A percentile compares a stretch with the other conserved stretches of the same genome.
These are phyloP conservation scores for Crepidotus variabilis DNA, from an alignment of 768 basidiomycete genomes.

Conservation along the genomic window DNA sequence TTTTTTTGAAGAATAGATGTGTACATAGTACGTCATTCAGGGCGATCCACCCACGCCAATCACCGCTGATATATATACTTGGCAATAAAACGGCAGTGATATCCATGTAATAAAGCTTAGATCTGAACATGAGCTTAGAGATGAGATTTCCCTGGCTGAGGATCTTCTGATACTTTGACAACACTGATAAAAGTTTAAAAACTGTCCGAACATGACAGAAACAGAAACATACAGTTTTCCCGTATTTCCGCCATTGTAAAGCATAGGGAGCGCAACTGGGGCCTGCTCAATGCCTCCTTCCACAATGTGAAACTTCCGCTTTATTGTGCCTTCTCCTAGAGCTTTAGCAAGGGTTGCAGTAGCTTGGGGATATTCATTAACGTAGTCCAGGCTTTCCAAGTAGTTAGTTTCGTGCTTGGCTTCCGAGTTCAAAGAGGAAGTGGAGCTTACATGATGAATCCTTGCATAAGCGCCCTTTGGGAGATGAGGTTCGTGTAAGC, in stretches of 20 bases:
- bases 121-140: no score
- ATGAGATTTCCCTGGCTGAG: constrained; percentile 21
- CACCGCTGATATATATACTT: no score
- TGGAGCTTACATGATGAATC: constrained; percentile 72
- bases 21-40: no score
- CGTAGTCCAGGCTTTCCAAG: constrained; percentile 72
- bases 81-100: no score
- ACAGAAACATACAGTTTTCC: constrained; percentile 60
- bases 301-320: constrained; percentile 77
- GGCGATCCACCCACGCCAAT: no score
- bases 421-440: neutral
- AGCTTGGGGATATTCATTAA: constrained; percentile 52
- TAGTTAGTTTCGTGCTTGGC: neutral
- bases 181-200: constrained; percentile 34
- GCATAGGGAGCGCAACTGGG: constrained; percentile 61
- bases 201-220: neutral
- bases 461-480: constrained; percentile 76
- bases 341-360: constrained; percentile 52
- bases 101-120: no score
- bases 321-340: constrained; percentile 65
- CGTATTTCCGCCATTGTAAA: constrained; percentile 74
- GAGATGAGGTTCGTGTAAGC: constrained; percentile 68
- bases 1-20: no score
- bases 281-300: constrained; percentile 70
- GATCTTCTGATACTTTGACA: constrained; percentile 51